phyloP scores from a whole-genome alignment of 2,329 filamentous ascomycete genomes.

The Ophiostoma sp. region DNA sequence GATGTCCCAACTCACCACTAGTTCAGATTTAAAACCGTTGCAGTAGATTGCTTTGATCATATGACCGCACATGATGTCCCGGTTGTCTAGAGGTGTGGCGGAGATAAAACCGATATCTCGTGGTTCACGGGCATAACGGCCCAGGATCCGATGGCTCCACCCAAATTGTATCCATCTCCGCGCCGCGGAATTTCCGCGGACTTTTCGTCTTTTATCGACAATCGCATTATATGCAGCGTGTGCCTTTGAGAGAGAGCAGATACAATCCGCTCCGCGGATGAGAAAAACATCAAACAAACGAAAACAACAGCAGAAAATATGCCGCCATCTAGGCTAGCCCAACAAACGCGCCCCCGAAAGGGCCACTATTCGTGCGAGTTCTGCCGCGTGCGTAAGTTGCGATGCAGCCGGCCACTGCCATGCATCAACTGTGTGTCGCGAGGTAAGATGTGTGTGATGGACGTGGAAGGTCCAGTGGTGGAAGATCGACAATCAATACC shows the following conservation, averaged over 20 bases:
- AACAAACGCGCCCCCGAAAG: background rate
- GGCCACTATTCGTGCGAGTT: conserved; percentile 26
- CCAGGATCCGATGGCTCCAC: background rate
- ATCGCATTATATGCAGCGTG: background rate
- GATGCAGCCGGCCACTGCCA: conserved; percentile 24
- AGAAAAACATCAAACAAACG: background rate
- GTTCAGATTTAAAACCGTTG: too few species aligned
- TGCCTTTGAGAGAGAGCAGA: background rate
- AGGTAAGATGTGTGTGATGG: conserved; percentile 21
- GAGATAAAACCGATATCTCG: too few species aligned
- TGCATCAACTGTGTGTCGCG: conserved; percentile 27
- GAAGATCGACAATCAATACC: background rate
- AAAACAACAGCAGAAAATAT: background rate
- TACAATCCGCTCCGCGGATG: background rate
- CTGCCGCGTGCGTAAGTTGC: conserved; percentile 25
- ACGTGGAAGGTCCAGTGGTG: background rate
- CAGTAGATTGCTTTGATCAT: too few species aligned
- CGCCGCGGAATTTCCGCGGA: conserved; percentile 4
- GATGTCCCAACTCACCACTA: too few species aligned
- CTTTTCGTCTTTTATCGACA: background rate
- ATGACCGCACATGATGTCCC: too few species aligned
- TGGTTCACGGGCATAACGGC: too few species aligned
- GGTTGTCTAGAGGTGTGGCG: too few species aligned
- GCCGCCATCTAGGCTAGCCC: background rate
- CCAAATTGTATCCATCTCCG: background rate